A percentile compares a stretch with the other conserved stretches of the same genome.
Evolutionary conservation across 768 basidiomycete genomes (phyloP).

Genomic region (Amanita rimosa): DNA sequence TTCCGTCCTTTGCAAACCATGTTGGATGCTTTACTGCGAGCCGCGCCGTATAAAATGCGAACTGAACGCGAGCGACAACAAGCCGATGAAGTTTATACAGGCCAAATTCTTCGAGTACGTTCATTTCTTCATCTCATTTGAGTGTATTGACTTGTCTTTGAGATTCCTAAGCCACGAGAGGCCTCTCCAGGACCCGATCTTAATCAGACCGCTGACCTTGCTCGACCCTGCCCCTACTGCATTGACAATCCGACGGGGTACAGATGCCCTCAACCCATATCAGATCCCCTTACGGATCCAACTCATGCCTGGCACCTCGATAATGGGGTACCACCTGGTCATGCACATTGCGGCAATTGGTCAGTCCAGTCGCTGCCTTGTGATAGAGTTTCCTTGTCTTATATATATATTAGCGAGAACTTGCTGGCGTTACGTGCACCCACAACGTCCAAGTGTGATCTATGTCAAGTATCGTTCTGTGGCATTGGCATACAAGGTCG

Average conservation of each 20-base stretch:
- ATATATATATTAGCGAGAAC: conserved; percentile 43
- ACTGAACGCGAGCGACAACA: conserved; percentile 63
- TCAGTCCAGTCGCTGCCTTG: conserved; percentile 18
- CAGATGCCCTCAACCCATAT: conserved; percentile 71
- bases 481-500: conserved; percentile 69
- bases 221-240: conserved; percentile 77
- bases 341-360: conserved; percentile 78
- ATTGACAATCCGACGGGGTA: conserved; percentile 63
- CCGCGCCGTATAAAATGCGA: conserved; percentile 57
- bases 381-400: not conserved
- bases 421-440: conserved; percentile 64
- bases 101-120: conserved; percentile 49
- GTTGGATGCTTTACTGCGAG: conserved; percentile 61
- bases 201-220: conserved; percentile 50
- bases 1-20: conserved; percentile 67
- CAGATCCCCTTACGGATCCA: conserved; percentile 56
- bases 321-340: conserved; percentile 70
- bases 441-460: conserved; percentile 71
- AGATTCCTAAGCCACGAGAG: conserved; percentile 73
- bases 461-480: conserved; percentile 76
- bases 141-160: conserved; percentile 2
- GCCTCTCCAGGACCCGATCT: conserved; percentile 68
- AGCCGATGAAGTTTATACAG: conserved; percentile 72
- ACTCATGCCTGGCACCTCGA: conserved; percentile 72
- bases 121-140: conserved; percentile 1